Conservation (phyloP, 129 eudicot species). For the Helichrysum umbraculigerum region DNA sequence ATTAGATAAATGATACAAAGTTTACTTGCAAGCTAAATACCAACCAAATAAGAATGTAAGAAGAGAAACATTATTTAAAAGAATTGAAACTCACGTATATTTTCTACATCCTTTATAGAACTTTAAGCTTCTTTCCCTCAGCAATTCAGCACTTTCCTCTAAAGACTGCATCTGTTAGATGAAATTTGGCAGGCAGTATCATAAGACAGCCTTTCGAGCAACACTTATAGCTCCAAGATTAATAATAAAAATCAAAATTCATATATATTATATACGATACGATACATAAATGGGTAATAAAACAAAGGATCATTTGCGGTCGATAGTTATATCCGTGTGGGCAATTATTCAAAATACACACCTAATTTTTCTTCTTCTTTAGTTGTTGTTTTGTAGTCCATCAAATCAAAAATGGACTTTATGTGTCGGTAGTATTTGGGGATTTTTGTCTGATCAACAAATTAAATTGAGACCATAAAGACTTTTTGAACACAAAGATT, state of each 20-base stretch:
- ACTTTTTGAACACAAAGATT: not conserved
- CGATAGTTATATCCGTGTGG: no score
- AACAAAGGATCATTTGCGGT: no score
- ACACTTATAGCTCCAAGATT: not conserved
- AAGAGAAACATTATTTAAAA: not conserved
- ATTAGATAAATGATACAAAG: not conserved
- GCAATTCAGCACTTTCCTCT: conserved; percentile 93
- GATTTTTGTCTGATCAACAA: not conserved
- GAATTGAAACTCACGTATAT: conserved; percentile 69
- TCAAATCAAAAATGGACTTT: no score
- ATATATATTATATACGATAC: no score
- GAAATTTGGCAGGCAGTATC: not conserved
- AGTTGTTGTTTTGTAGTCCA: no score
- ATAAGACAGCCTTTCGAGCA: no score
- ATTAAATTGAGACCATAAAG: not conserved
- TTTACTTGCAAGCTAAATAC: not conserved
- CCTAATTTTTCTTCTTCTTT: not conserved
- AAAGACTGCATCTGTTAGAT: conserved; percentile 78
- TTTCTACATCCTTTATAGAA: conserved; percentile 96
- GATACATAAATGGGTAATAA: not conserved
- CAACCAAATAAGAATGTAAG: not conserved
- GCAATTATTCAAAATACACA: no score
- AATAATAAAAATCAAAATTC: not conserved
- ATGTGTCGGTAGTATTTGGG: not conserved
- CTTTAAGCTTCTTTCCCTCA: conserved; percentile 90